These are phyloP conservation scores for Zymoseptoria brevis DNA, from an alignment of 2,329 filamentous ascomycete genomes.

Conservation along the genomic window DNA sequence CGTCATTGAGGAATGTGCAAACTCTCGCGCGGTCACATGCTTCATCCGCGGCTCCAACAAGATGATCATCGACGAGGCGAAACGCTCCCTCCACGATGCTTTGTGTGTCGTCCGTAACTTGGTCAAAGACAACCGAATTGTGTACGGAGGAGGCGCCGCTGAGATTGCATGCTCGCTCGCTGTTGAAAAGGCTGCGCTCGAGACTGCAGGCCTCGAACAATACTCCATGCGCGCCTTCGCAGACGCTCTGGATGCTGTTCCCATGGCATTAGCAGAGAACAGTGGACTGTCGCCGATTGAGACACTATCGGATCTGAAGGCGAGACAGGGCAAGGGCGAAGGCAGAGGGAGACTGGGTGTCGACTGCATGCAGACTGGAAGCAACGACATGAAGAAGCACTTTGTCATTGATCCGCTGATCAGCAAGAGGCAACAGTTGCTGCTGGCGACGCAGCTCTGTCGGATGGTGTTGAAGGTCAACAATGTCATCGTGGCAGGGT, in stretches of 20 bases:
- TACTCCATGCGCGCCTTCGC: conserved; percentile 98
- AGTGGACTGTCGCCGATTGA: conserved; percentile 93
- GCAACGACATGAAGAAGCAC: conserved; percentile 93
- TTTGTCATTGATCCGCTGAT: conserved; percentile 98
- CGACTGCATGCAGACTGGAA: conserved; percentile 93
- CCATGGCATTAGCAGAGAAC: conserved; percentile 96
- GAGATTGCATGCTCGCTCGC: conserved; percentile 96
- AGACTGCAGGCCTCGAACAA: conserved; percentile 92
- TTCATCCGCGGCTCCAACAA: conserved; percentile 98
- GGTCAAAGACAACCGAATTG: conserved; percentile 90
- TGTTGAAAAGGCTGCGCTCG: conserved; percentile 83
- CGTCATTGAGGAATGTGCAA: conserved; percentile 97
- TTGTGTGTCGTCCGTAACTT: conserved; percentile 96
- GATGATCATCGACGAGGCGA: conserved; percentile 99
- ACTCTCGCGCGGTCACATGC: conserved; percentile 89
- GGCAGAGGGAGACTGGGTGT: conserved; percentile 74
- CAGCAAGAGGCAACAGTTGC: conserved; percentile 93
- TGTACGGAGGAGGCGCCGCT: conserved; percentile 92
- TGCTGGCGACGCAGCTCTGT: conserved; percentile 93
- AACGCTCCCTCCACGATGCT: conserved; percentile 93
- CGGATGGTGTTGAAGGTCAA: conserved; percentile 96
- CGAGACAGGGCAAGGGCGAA: conserved; percentile 79
- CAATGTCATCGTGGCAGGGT: conserved; percentile 87
- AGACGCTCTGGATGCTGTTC: conserved; percentile 85
- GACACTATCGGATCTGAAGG: conserved; percentile 90